Evolutionary conservation across 176 grass and related monocot species (phyloP).

Genomic region (Musa beccarii): DNA sequence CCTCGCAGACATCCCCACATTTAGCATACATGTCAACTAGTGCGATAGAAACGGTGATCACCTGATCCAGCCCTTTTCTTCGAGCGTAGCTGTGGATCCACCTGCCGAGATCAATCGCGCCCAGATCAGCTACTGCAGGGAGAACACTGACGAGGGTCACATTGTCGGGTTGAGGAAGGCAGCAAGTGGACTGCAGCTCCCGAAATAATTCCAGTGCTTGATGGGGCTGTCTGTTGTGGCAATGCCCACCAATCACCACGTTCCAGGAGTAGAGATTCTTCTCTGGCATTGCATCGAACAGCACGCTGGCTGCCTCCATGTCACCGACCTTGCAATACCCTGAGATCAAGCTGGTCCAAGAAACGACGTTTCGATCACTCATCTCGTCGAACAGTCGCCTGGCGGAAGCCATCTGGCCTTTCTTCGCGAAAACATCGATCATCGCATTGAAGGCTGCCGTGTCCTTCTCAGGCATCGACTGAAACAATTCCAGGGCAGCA

Average conservation of each 20-base stretch:
- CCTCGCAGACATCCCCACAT: conserved; percentile 13
- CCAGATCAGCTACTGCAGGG: conserved; percentile 14
- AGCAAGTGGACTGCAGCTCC: conserved; percentile 11
- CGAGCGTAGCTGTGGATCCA: conserved; percentile 22
- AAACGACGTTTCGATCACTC: conserved; percentile 15
- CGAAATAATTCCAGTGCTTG: conserved; percentile 15
- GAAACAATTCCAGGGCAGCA: conserved; percentile 18
- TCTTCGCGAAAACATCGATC: conserved; percentile 19
- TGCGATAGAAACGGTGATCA: conserved; percentile 14
- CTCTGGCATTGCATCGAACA: conserved; percentile 20
- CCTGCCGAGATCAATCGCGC: conserved; percentile 21
- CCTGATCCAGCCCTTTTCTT: conserved; percentile 20
- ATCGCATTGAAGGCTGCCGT: conserved; percentile 23
- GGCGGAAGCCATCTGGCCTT: conserved; percentile 10
- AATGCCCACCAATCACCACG: conserved; percentile 21
- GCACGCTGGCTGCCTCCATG: background rate
- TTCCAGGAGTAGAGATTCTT: conserved; percentile 30
- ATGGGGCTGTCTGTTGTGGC: conserved; percentile 16
- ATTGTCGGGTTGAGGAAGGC: conserved; percentile 3
- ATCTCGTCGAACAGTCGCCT: conserved; percentile 17
- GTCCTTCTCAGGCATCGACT: conserved; percentile 22
- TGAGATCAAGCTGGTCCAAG: conserved; percentile 26
- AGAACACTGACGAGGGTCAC: conserved; percentile 23
- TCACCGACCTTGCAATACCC: conserved; percentile 22
- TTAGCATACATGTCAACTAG: conserved; percentile 22